Evolutionary conservation across 1,284 basidiomycete genomes (phyloP), one percentile per base, ranked within the genome.

Genomic region (Cerioporus squamosus): DNA sequence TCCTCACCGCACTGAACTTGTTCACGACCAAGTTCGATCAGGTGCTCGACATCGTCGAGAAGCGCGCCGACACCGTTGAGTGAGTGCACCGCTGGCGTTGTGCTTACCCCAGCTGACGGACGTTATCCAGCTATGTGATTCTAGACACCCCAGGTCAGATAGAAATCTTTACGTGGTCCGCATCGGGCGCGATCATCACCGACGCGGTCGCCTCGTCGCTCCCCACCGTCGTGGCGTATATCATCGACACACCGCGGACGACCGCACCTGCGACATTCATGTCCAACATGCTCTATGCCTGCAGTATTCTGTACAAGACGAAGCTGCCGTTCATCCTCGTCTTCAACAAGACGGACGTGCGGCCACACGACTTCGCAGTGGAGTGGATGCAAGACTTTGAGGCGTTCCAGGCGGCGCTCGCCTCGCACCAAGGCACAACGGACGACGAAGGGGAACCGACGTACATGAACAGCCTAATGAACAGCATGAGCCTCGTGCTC

Each of bases 11-110:
- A 0, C 81, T 99, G 66, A 99, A 99, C 72, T 77, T 99, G 54
- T 99, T 99, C 76, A 98, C 97, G 22, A 99, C 97, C 26, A 99
- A 99, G 75, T 97, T 99, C 69, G 97, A 99, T 74, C 97, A 99
- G 75, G 97, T 99, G 4, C 79, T 99, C 44, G 86, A 86, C 15
- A 82, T 97, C 60, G 87, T 98, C 14, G 97, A 99, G 77, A 97
- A 97, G 74, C 79, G 97, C 14, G 88, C 94, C 0, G 86, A 92
- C 44, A 83, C 79, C 3, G 91, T 97, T 55, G 94, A 98, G 94
- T 97, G 70, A 75, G 90, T 51, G 26, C 50, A 62, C 58, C 47
- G 51, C 18, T 9, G 42, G 23, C 2, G 36, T 15, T 15, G 39
- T 44, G 39, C 40, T 18, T 33, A 18, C 22, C 10, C 7, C 53